A percentile compares a stretch with the other conserved stretches of the same genome.
Evolutionary conservation across 2,329 filamentous ascomycete genomes (phyloP).

Genomic region (Chaetomiaceae sp.): DNA sequence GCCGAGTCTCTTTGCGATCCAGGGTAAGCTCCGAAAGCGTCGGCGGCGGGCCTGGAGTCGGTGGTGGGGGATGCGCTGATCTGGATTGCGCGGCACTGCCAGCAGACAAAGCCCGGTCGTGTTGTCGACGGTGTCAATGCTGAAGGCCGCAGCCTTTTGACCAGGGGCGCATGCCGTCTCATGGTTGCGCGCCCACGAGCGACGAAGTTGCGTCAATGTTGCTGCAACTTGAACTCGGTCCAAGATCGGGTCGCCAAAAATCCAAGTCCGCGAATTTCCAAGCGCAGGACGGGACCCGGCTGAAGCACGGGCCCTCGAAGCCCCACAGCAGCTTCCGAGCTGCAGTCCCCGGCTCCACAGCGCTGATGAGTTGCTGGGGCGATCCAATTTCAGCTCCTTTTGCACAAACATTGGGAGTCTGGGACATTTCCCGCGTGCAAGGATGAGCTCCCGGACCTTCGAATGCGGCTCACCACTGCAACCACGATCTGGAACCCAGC

Average conservation of each 20-base stretch:
- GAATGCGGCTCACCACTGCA: slow-evolving; percentile 12
- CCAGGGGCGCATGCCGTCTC: slow-evolving; percentile 41
- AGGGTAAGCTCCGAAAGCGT: slow-evolving; percentile 51
- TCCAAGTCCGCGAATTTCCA: slow-evolving; percentile 20
- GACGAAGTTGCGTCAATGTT: slow-evolving; percentile 3
- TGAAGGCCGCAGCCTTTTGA: slow-evolving; percentile 33
- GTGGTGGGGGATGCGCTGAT: slow-evolving; percentile 59
- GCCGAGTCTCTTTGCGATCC: slow-evolving; percentile 45
- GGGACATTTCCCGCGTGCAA: neutral
- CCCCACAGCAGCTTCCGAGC: neutral
- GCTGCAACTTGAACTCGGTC: neutral
- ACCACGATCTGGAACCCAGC: slow-evolving; percentile 9
- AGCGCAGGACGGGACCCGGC: neutral
- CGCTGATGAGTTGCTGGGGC: slow-evolving; percentile 12
- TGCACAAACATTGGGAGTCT: no score
- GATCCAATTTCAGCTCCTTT: slow-evolving; percentile 9
- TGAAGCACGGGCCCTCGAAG: slow-evolving; percentile 11
- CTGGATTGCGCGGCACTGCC: slow-evolving; percentile 57
- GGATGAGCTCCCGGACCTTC: neutral
- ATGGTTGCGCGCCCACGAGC: slow-evolving; percentile 31
- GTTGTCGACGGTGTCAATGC: slow-evolving; percentile 22
- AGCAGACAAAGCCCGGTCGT: slow-evolving; percentile 41
- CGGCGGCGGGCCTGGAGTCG: slow-evolving; percentile 48
- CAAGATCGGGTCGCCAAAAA: slow-evolving; percentile 3
- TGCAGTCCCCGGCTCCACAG: neutral